Evolutionary conservation across 805 yeast species (phyloP).

Genomic region (Debaryomyces prosopidis): DNA sequence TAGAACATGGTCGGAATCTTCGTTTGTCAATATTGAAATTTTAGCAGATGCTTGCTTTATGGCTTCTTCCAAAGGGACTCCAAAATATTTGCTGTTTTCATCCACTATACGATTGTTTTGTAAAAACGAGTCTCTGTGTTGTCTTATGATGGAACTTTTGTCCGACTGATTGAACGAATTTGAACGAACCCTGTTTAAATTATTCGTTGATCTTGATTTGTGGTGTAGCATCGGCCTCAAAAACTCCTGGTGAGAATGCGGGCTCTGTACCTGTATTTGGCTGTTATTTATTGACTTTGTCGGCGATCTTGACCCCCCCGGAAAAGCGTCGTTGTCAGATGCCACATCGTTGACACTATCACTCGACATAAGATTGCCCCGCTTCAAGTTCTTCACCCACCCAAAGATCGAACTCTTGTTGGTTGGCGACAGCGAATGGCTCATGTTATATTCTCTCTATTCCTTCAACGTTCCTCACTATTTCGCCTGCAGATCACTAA

Average conservation of each 20-base stretch:
- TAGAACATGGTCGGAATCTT: slow-evolving; percentile 56
- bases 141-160: slow-evolving; percentile 35
- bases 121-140: slow-evolving; percentile 52
- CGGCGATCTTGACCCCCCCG: slow-evolving; percentile 10
- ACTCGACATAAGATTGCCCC: slow-evolving; percentile 33
- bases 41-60: slow-evolving; percentile 75
- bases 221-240: slow-evolving; percentile 50
- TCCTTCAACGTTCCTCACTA: too few relatives aligned
- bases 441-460: slow-evolving; percentile 21
- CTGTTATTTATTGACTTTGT: slow-evolving; percentile 4
- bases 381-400: slow-evolving; percentile 46
- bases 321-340: slow-evolving; percentile 12
- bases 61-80: slow-evolving; percentile 72
- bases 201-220: slow-evolving; percentile 52
- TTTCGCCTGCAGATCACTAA: too few relatives aligned
- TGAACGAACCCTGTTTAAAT: slow-evolving; percentile 39
- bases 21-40: slow-evolving; percentile 61
- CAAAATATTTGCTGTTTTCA: slow-evolving; percentile 65
- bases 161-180: slow-evolving; percentile 34
- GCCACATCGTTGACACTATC: slow-evolving; percentile 39
- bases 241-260: slow-evolving; percentile 17
- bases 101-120: slow-evolving; percentile 43
- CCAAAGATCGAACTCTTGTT: slow-evolving; percentile 42
- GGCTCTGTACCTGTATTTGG: slow-evolving; percentile 1
- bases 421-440: slow-evolving; percentile 39